phyloP scores from a whole-genome alignment of 1,284 basidiomycete genomes.

The Ustilago trichophora region DNA sequence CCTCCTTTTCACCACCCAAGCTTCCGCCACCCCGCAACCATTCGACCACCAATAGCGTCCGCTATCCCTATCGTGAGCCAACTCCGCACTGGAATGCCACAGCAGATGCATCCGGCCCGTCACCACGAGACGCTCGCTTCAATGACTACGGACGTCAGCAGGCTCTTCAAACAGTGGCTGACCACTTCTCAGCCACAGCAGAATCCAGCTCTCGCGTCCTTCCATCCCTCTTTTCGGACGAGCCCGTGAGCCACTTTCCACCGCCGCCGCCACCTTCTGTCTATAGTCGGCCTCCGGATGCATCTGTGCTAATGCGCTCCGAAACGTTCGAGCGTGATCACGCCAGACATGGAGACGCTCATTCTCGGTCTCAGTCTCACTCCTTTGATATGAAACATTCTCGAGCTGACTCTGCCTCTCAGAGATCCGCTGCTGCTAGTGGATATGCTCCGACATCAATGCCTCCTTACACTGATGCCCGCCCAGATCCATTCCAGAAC shows the following conservation, averaged over 20 bases:
- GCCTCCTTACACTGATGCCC: not conserved
- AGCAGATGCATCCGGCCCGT: not conserved
- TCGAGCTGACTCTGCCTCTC: not conserved
- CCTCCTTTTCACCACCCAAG: slow-evolving; percentile 15
- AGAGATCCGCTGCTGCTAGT: too few relatives aligned
- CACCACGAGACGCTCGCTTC: not conserved
- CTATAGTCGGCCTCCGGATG: slow-evolving; percentile 7
- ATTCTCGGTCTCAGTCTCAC: not conserved
- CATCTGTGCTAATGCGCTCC: not conserved
- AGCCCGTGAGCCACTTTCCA: not conserved
- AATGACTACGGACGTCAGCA: not conserved
- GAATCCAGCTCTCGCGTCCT: not conserved
- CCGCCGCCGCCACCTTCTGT: not conserved
- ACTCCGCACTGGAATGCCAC: not conserved
- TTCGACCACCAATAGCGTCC: not conserved
- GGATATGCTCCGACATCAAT: too few relatives aligned
- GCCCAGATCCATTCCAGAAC: not conserved
- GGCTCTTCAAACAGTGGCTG: not conserved
- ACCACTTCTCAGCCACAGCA: not conserved
- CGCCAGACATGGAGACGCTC: not conserved
- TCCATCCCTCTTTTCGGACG: not conserved
- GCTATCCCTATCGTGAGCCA: not conserved
- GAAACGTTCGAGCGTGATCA: slow-evolving; percentile 1
- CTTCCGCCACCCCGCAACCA: slow-evolving; percentile 17
- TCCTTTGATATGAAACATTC: not conserved